A percentile compares a stretch with the other conserved stretches of the same genome.
Conservation (phyloP, 1,284 basidiomycete genomes). For the Sphagnurus paluster region DNA sequence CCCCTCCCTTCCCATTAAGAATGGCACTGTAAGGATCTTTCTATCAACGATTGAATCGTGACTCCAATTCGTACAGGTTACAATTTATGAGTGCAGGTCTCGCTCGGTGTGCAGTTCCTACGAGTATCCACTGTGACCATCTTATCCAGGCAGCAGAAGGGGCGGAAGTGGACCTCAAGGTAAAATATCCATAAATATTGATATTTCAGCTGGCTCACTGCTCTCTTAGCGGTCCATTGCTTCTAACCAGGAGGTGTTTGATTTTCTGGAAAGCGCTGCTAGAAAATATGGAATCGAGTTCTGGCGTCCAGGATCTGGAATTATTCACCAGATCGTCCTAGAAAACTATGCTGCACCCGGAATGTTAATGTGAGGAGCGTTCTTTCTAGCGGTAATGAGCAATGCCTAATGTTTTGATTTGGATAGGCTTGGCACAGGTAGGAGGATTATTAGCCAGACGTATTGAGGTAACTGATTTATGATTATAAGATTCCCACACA, state of each 20-base stretch:
- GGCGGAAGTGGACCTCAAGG: slow-evolving; percentile 81
- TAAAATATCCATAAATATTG: slow-evolving; percentile 26
- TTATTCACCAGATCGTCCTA: slow-evolving; percentile 98
- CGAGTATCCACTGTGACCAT: slow-evolving; percentile 96
- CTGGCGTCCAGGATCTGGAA: slow-evolving; percentile 95
- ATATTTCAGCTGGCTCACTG: slow-evolving; percentile 9
- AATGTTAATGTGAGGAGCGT: slow-evolving; percentile 69
- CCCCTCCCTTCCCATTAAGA: slow-evolving; percentile 5
- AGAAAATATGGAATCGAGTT: slow-evolving; percentile 95
- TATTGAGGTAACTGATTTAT: slow-evolving; percentile 9
- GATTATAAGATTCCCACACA: slow-evolving; percentile 85
- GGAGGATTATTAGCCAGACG: slow-evolving; percentile 8
- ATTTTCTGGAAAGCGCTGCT: slow-evolving; percentile 94
- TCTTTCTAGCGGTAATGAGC: slow-evolving; percentile 2
- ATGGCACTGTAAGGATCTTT: slow-evolving; percentile 10
- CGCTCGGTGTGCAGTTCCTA: slow-evolving; percentile 80
- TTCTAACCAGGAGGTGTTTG: slow-evolving; percentile 96
- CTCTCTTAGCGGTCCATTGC: slow-evolving; percentile 72
- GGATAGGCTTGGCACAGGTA: slow-evolving; percentile 80
- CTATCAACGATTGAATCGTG: background rate
- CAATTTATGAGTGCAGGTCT: slow-evolving; percentile 99
- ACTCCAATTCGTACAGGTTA: slow-evolving; percentile 51
- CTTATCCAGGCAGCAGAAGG: slow-evolving; percentile 90
- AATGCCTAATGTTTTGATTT: slow-evolving; percentile 46
- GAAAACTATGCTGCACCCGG: slow-evolving; percentile 96